Base-by-base conservation (phyloP, 2,329 filamentous ascomycete species). In the Chaetomium strumarium region DNA sequence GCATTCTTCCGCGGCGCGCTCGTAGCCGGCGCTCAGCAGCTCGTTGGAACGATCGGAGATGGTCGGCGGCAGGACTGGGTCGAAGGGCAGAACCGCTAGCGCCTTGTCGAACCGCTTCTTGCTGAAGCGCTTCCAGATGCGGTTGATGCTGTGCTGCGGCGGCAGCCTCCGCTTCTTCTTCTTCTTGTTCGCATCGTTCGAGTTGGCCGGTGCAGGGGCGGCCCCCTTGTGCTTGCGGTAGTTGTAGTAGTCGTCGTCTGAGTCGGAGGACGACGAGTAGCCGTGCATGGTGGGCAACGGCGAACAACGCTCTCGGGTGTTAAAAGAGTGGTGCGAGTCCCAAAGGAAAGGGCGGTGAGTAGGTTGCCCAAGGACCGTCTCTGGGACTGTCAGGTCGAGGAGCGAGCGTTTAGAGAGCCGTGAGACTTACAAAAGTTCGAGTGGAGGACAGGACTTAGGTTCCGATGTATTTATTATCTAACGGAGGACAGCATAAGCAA, bases 131-230 rank as follows among this genome's bases (percentile, higher is more conserved):
- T 76, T 76, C 84, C 84, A 88, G 56, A 85, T 81, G 53, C 77
- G 76, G 64, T 86, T 81, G 65, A 88, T 84, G 55, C 75, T 77
- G 62, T 81, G 76, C 64, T 88, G 84, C 0, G 84, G 84, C 2
- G 78, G 73, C 13, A 79, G 72, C 57, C 78, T 75, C 62, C 76
- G 73, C 69, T 77, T 79, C 64, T 79, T 79, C 61, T 75, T 77
- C 66, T 80, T 81, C 63, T 80, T 79, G 61, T 80, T 64, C 24
- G 59, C 57, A 51, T 63, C 61, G 55, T 49, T 61, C 16, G 51
- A 30, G 29, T 31, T 57, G 16, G 55, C 39, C 7, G 59, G 36
- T 5, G 49, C 53, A 12, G 60, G 57, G 1, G 53, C 57, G n/a
- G 46, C 51, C 16, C 50, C 55, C 53, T 61, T 62, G 55, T 59